A percentile compares a stretch with the other conserved stretches of the same genome.
These are phyloP conservation scores for Dionaea muscipula DNA, from an alignment of 179 eudicot genomes.

Conservation along the genomic window DNA sequence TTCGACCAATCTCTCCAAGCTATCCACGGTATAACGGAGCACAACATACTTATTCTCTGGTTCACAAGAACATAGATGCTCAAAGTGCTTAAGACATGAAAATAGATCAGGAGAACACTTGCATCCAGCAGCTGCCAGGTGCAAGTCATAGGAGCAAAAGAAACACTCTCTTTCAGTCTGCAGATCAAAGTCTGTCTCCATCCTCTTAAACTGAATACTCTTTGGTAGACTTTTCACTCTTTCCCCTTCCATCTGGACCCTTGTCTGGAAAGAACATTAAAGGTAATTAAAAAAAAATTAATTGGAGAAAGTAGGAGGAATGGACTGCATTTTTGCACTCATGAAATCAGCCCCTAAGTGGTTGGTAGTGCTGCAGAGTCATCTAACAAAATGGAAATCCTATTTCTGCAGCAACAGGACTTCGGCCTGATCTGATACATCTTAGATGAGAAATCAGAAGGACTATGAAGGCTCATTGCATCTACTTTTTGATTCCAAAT, in stretches of 20 bases:
- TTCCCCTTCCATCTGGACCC: slow-evolving; percentile 32
- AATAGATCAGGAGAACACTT: slow-evolving; percentile 10
- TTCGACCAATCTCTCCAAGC: slow-evolving; percentile 28
- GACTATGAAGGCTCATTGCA: too few relatives aligned
- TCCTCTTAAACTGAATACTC: slow-evolving; percentile 3
- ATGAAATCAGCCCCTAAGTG: too few relatives aligned
- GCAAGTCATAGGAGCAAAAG: slow-evolving; percentile 9
- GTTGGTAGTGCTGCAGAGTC: too few relatives aligned
- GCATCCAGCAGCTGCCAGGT: slow-evolving; percentile 9
- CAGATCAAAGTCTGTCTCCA: slow-evolving; percentile 10
- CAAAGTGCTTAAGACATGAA: slow-evolving; percentile 11
- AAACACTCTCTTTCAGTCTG: slow-evolving; percentile 12
- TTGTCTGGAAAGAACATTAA: slow-evolving; percentile 19
- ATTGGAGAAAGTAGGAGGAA: neutral
- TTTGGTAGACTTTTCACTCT: slow-evolving; percentile 22
- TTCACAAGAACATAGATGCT: slow-evolving; percentile 29
- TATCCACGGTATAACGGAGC: slow-evolving; percentile 30
- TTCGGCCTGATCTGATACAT: too few relatives aligned
- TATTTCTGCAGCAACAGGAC: too few relatives aligned
- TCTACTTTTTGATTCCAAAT: too few relatives aligned
- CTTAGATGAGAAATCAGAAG: too few relatives aligned
- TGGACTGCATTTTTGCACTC: too few relatives aligned
- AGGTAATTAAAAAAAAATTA: neutral
- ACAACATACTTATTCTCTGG: slow-evolving; percentile 20
- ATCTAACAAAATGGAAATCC: too few relatives aligned